phyloP scores from a whole-genome alignment of 2,329 filamentous ascomycete species.

The Microsporum ferrugineum region DNA sequence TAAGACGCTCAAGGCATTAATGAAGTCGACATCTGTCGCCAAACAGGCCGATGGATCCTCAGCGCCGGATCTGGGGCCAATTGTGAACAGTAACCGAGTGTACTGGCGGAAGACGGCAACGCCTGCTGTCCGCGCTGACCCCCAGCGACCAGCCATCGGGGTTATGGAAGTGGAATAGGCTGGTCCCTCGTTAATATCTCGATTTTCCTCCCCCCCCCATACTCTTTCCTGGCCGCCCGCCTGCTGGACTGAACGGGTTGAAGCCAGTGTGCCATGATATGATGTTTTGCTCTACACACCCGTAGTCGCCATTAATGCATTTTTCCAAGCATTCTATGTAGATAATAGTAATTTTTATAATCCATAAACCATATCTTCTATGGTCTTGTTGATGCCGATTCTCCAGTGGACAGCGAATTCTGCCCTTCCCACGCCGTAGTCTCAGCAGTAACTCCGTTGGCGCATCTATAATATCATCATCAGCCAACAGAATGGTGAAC shows the following conservation, averaged over 20 bases:
- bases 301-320: neutral
- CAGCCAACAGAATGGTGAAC: conserved; percentile 8
- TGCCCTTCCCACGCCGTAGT: conserved; percentile 48
- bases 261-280: neutral
- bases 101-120: conserved; percentile 43
- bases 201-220: neutral
- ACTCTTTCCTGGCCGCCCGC: neutral
- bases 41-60: conserved; percentile 2
- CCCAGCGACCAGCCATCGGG: neutral
- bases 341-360: neutral
- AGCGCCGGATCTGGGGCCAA: conserved; percentile 36
- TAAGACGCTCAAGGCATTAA: conserved; percentile 43
- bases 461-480: conserved; percentile 28
- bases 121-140: neutral
- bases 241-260: neutral
- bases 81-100: conserved; percentile 50
- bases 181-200: neutral
- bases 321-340: neutral
- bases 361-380: neutral
- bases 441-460: conserved; percentile 47
- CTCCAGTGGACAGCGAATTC: too few relatives aligned
- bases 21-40: conserved; percentile 27
- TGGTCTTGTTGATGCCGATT: neutral
- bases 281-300: neutral
- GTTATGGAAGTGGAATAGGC: neutral